Evolutionary conservation across 805 yeast genomes (phyloP).

Genomic region (Blastobotrys chiropterorum): DNA sequence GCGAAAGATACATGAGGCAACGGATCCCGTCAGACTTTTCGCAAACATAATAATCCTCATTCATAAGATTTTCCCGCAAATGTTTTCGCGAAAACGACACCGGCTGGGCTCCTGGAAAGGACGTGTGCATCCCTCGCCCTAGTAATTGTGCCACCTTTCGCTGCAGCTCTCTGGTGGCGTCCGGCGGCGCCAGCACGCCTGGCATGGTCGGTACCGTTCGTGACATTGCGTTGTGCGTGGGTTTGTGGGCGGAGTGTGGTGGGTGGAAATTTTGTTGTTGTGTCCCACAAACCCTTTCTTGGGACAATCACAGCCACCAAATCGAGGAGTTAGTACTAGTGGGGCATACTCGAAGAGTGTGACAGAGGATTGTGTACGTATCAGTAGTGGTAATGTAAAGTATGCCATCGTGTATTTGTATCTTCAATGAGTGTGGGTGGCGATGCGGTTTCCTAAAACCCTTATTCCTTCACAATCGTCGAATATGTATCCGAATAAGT

Average conservation of each 20-base stretch:
- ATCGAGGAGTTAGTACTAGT: neutral
- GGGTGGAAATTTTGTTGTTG: neutral
- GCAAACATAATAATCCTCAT: slow-evolving; percentile 85
- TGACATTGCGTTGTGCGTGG: slow-evolving; percentile 7
- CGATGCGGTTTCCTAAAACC: too few species aligned
- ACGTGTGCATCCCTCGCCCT: slow-evolving; percentile 36
- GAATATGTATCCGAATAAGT: too few species aligned
- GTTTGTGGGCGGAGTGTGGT: neutral
- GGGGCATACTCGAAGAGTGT: neutral
- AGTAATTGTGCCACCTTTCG: slow-evolving; percentile 60
- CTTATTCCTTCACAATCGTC: too few species aligned
- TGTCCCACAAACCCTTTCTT: neutral
- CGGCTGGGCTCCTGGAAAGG: slow-evolving; percentile 78
- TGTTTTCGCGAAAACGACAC: slow-evolving; percentile 79
- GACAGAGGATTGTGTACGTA: too few species aligned
- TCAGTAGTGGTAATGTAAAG: too few species aligned
- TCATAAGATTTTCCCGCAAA: slow-evolving; percentile 50
- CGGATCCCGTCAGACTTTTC: slow-evolving; percentile 94
- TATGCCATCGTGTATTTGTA: too few species aligned
- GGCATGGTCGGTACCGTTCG: slow-evolving; percentile 78
- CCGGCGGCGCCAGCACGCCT: slow-evolving; percentile 70
- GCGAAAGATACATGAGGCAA: slow-evolving; percentile 56
- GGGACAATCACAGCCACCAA: neutral
- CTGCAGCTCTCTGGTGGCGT: slow-evolving; percentile 61
- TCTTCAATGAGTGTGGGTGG: too few species aligned